phyloP scores from a whole-genome alignment of 352 stramenopile genomes.

The Globisporangium mamillatum region DNA sequence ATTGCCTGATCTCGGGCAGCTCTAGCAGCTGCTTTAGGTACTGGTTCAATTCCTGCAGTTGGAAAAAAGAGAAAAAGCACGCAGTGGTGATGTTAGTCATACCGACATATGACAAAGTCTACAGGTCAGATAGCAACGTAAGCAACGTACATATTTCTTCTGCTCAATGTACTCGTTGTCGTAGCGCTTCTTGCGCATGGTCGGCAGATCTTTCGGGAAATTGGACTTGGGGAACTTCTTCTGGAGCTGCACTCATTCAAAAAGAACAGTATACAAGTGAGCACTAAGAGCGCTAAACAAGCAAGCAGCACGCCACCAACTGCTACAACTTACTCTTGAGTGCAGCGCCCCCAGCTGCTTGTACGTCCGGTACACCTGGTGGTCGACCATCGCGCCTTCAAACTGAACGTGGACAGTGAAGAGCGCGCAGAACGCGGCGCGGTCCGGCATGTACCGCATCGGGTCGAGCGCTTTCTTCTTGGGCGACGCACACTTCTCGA shows the following conservation, averaged over 20 bases:
- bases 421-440: constrained; percentile 46
- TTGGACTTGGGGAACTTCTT: constrained; percentile 78
- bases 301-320: too few species aligned
- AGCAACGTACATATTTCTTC: constrained; percentile 37
- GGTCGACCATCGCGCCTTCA: constrained; percentile 32
- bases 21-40: constrained; percentile 55
- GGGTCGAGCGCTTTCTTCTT: constrained; percentile 75
- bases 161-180: constrained; percentile 76
- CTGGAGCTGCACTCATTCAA: constrained; percentile 31
- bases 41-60: constrained; percentile 42
- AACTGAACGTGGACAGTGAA: constrained; percentile 59
- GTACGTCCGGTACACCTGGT: constrained; percentile 63
- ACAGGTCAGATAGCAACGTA: background rate
- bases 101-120: background rate
- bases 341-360: constrained; percentile 63
- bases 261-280: too few species aligned
- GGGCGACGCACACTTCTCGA: constrained; percentile 55
- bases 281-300: too few species aligned
- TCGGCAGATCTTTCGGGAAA: constrained; percentile 52
- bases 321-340: constrained; percentile 24
- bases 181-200: constrained; percentile 70
- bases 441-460: constrained; percentile 62
- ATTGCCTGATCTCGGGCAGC: constrained; percentile 52
- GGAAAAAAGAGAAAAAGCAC: background rate
- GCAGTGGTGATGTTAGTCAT: background rate